Conservation (phyloP, 2,329 filamentous ascomycete species). For the Ceratocystis diversiconidia region DNA sequence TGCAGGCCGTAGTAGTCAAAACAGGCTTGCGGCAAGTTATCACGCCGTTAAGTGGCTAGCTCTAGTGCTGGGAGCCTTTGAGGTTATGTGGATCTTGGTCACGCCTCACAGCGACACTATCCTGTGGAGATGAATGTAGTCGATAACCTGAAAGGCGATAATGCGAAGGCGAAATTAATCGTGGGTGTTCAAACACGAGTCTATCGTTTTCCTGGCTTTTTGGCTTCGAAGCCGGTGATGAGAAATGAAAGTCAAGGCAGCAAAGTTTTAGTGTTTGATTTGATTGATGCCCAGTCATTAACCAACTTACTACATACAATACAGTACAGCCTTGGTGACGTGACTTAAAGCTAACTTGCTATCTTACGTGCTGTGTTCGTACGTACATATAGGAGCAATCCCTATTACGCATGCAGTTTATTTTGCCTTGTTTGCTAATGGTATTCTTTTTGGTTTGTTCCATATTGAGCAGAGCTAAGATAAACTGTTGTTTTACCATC, state of each 20-base stretch:
- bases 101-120: not conserved
- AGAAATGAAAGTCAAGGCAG: not conserved
- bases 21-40: not conserved
- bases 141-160: not conserved
- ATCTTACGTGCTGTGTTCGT: not conserved
- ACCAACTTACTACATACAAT: not conserved
- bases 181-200: not conserved
- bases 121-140: not conserved
- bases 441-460: not conserved
- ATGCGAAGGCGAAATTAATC: not conserved
- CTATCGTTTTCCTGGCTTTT: not conserved
- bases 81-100: not conserved
- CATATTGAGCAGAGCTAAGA: not conserved
- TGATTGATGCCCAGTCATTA: not conserved
- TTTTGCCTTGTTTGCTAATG: not conserved
- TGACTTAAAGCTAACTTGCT: not conserved
- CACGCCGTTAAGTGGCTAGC: not conserved
- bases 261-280: not conserved
- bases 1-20: not conserved
- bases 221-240: not conserved
- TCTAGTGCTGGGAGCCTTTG: not conserved
- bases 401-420: conserved; percentile 4
- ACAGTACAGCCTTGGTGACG: not conserved
- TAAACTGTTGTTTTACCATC: no score
- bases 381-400: not conserved